Evolutionary conservation across 345 rosid species (phyloP), one percentile per base, ranked within the genome.

Genomic region (Brassica carinata): DNA sequence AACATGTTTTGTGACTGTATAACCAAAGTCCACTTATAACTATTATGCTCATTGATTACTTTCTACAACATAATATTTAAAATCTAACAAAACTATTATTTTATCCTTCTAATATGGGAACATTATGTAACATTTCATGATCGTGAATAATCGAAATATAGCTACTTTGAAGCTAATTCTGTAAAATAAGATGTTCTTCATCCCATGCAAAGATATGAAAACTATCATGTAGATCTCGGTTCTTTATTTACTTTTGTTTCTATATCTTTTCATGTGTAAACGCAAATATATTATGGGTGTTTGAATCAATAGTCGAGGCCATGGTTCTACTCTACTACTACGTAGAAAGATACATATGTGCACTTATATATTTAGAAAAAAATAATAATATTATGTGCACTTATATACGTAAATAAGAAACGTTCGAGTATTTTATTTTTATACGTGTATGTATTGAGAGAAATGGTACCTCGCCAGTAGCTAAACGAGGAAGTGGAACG

Each of bases 401-500:
- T 26, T 51, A 36, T 33, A 51, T 31, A 69, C 57, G 40, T 79
- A 73, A 69, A 53, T 55, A 1, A 27, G 2, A 58, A 4, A 40
- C 17, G 61, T 65, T 53, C 29, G 27, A 51, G 33, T 77, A 48
- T 48, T 33, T 48, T 34, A 8, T 30, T 30, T 30, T 3, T 45
- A 13, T 48, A 38, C 31, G 72, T 70, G 15, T 63, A 45, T 23
- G 8, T 55, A 15, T 1, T 55, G 18, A 55, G 15, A 17, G 61
- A 67, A 30, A 58, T 43, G 3, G 75, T 80, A 80, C 99, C 97
- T 93, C 90, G 19, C 74, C 34, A 73, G 86, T 83, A 61, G 97
- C 98, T 51, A 91, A 81, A 73, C 98, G 87, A 55, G 99, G 99
- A 80, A 73, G 87, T 5, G 99, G 98, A 43, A 91, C 19, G 78